Base-by-base conservation (phyloP, 1,139 yeast species). In the Nakaseomyces glabratus region DNA sequence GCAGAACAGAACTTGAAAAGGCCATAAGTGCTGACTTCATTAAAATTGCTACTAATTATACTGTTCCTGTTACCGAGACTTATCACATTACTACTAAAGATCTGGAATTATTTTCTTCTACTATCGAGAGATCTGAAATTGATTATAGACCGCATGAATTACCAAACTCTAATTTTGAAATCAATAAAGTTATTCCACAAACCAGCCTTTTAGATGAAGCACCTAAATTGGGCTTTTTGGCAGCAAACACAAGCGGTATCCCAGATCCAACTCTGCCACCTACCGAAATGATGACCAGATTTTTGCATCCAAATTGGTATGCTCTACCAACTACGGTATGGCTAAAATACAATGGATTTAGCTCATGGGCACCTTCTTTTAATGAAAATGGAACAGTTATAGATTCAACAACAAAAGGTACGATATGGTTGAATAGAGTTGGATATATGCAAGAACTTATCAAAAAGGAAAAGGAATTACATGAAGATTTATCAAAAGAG, bases 291-390 rank as follows among this genome's bases (percentile, higher is more conserved):
- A 64, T 85, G 58, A 69, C 72, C 34, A 74, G 72, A 38, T 82
- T 82, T 52, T 68, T 80, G 47, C 95, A 86, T 56, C 95, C 96
- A 10, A 82, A 81, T 42, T 82, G 93, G 82, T 79, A 79, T 46
- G 76, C 85, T 6, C 63, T 88, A 34, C 84, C 93, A 6, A 70
- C 82, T 5, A 79, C 95, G 1, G 74, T 75, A 34, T 90, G 96
- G 96, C 61, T 88, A 35, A 70, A 71, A 35, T 77, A 78, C 35
- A 76, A 77, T 34, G 69, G 69, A 7, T 73, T 69, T 41, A 68
- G 70, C 38, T 72, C 85, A 9, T 88, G 85, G 69, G 94, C 93
- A 0, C 97, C 96, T 3, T 57, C 68, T 1, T 60, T 68, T 28
- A 95, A 86, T 55, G 85, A 82, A 57, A 69, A 71, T 29, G 76